Evolutionary conservation across 176 grass and related monocot genomes (phyloP), one percentile per base, ranked within the genome.

Genomic region (Raddia guianensis): DNA sequence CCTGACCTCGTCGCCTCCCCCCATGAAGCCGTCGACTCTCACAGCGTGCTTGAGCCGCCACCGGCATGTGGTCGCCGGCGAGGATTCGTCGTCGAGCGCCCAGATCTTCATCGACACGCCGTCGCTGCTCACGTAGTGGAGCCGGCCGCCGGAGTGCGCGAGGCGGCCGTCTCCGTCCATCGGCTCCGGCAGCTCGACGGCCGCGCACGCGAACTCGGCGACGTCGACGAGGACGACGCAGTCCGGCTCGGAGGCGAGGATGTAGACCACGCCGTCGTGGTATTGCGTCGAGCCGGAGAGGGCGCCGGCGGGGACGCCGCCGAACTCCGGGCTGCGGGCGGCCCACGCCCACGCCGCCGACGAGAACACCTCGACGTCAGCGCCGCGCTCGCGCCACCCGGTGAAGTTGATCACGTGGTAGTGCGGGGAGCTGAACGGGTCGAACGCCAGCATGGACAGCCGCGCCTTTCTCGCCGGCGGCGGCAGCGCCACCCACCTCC

Each of bases 331-430:
- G 18, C 83, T 78, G 67, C 18, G 87, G 8, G 8, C 2, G 2
- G 75, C 0, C 89, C 93, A 95, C 53, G 55, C 46, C 48, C 63
- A 7, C 5, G 84, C 48, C 59, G 73, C 86, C 10, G 90, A 92
- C 49, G 93, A 90, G 90, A 74, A 95, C 48, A 90, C 85, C 80
- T 95, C 89, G 35, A 92, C 18, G 63, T 70, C 47, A 8, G 86
- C 86, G 12, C 78, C 86, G 78, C 5, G 20, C 2, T 76, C 77
- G 3, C 64, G 62, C 86, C 90, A 86, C 12, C 42, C 65, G 27
- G 85, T 85, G 88, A 90, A 90, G 86, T 62, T 86, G 42, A 92
- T 3, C 9, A 92, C 93, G 82, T 57, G 86, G 87, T 87, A 92
- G 15, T 72, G 7, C 7, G 12, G n/a, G 1, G 76, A 63, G 56